Evolutionary conservation across 23 red algal genomes (phyloP), one percentile per base, ranked within the genome.

Genomic region (Gracilaria caudata): DNA sequence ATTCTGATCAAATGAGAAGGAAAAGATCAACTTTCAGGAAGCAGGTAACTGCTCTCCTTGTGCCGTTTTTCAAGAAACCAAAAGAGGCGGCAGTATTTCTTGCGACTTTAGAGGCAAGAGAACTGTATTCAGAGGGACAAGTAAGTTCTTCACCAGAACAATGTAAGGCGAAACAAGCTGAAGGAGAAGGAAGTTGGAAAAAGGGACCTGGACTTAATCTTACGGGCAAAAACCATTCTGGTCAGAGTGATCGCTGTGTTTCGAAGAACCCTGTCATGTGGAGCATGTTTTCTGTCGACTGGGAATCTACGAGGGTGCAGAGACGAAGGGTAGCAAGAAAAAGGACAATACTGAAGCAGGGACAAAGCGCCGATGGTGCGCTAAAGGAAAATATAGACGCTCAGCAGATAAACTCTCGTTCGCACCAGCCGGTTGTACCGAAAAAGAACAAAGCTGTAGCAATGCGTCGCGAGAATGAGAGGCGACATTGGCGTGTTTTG

Each of bases 231-330:
- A 30, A 29, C 4, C 57, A 8, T 61, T 61, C 57, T 29, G 26
- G 23, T 29, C 24, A 7, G 23, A 61, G 3, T 17, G 2, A 10
- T 25, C 57, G 0, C 2, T 29, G 6, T 61, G 2, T 2, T 61
- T 20, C 2, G 1, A 61, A 61, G 57, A 61, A 61, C 26, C 29
- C 23, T 30, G 24, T 30, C n/a, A 61, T 30, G 11, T 61, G 57
- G 57, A 61, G 57, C 11, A 61, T 61, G 57, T 61, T 61, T 61
- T 61, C 57, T 61, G 57, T 61, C 4, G 57, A 61, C 17, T 61
- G 57, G 57, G 57, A 61, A 3, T 61, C 57, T 4, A 61, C 57
- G 13, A 29, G 57, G 26, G 57, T 30, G 26, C 57, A 61, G 23
- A 61, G 57, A 30, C 57, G 57, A 61, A 61, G 57, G n/a, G 57